Evolutionary conservation across 495 filamentous ascomycete genomes (phyloP).

Genomic region (Podospora pseudocomata): DNA sequence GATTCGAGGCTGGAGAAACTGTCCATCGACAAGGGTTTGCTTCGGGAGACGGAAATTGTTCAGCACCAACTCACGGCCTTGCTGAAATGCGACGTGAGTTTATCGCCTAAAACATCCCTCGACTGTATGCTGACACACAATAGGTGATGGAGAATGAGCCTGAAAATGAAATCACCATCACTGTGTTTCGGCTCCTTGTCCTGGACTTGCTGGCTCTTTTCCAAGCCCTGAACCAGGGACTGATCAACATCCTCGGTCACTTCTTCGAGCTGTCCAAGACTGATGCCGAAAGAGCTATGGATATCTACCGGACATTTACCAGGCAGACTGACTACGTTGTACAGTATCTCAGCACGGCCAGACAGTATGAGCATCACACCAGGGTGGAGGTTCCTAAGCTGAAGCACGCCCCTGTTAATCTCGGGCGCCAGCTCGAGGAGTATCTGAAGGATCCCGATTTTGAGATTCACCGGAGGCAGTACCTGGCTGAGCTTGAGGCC

Average conservation of each 20-base stretch:
- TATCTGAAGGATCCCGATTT: slow-evolving; percentile 96
- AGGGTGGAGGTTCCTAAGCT: slow-evolving; percentile 93
- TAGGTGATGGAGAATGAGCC: slow-evolving; percentile 67
- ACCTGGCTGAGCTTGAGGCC: slow-evolving; percentile 77
- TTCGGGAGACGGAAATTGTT: slow-evolving; percentile 88
- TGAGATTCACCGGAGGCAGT: slow-evolving; percentile 88
- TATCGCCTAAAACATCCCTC: not conserved
- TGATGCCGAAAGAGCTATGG: slow-evolving; percentile 87
- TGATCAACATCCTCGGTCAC: slow-evolving; percentile 95
- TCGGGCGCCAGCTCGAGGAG: slow-evolving; percentile 86
- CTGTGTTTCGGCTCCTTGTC: slow-evolving; percentile 89
- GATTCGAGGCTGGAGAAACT: slow-evolving; percentile 80
- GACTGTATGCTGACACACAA: not conserved
- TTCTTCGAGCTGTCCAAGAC: slow-evolving; percentile 97
- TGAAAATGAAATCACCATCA: slow-evolving; percentile 96
- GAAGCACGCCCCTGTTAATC: slow-evolving; percentile 91
- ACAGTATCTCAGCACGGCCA: slow-evolving; percentile 78
- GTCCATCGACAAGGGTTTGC: slow-evolving; percentile 84
- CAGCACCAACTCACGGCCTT: slow-evolving; percentile 84
- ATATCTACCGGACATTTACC: slow-evolving; percentile 90
- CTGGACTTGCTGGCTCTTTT: slow-evolving; percentile 88
- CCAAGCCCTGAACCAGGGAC: slow-evolving; percentile 93
- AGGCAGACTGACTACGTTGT: slow-evolving; percentile 92
- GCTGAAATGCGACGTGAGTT: slow-evolving; percentile 77
- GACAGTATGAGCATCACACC: slow-evolving; percentile 87